These are phyloP conservation scores for Tremella mesenterica DNA, from an alignment of 768 basidiomycete genomes.

Conservation along the genomic window DNA sequence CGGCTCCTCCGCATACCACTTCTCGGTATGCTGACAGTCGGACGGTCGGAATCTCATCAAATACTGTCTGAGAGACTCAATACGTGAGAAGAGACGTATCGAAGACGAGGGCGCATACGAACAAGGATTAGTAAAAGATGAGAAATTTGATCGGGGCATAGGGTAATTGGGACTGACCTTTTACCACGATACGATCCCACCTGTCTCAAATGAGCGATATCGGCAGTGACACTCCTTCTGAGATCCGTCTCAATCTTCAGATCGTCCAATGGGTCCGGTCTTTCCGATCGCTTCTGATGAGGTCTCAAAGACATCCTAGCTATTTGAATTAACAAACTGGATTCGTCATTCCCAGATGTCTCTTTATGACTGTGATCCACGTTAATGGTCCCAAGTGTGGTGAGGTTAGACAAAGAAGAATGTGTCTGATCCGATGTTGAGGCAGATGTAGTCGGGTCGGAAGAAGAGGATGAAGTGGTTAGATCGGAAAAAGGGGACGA, in stretches of 20 bases:
- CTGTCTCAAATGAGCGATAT: slow-evolving; percentile 84
- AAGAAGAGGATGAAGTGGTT: not conserved
- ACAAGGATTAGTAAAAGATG: not conserved
- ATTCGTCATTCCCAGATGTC: not conserved
- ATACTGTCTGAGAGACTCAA: not conserved
- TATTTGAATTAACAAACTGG: too few relatives aligned
- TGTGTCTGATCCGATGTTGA: not conserved
- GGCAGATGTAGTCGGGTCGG: not conserved
- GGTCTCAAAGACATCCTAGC: not conserved
- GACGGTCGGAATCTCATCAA: not conserved
- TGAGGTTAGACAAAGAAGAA: not conserved
- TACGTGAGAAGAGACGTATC: not conserved
- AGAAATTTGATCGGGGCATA: not conserved
- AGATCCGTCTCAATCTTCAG: slow-evolving; percentile 83
- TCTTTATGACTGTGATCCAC: not conserved
- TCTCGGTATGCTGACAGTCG: not conserved
- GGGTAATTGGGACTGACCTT: slow-evolving; percentile 48
- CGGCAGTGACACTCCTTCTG: slow-evolving; percentile 69
- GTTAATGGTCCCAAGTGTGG: not conserved
- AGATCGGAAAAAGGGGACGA: slow-evolving; percentile 47
- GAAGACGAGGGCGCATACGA: not conserved
- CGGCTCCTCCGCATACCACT: too few relatives aligned
- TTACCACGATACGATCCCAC: slow-evolving; percentile 90
- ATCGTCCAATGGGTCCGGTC: slow-evolving; percentile 58
- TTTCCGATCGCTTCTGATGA: slow-evolving; percentile 5